Evolutionary conservation across 78 protist genomes (phyloP), one percentile per base, ranked within the genome.

Genomic region (Dictyostelium brefeldianum): DNA sequence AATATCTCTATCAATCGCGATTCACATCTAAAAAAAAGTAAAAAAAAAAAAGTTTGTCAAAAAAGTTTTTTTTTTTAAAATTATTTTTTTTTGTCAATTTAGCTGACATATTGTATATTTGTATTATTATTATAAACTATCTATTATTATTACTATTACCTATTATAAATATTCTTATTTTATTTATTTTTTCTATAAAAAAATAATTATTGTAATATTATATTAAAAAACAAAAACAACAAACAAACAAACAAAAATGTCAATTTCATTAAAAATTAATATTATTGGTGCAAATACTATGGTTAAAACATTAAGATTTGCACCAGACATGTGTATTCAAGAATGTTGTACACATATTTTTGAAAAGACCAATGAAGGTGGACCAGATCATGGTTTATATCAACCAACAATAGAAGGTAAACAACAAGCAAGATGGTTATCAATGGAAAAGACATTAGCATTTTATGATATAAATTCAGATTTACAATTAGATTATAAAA

Each of bases 331-430:
- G 92, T 41, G 89, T 5, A 64, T 95, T 14, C 56, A 70, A 10
- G 97, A 95, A 56, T 84, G 57, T 8, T 70, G 89, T 48, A 22
- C 31, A 11, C 87, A 56, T 8, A 95, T 95, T 51, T 18, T 25
- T 12, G 97, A 95, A 51, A 95, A 95, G 47, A 54, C 89, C 0
- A 46, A 70, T 43, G 95, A 77, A 36, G 95, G 94, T 57, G 97
- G 94, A 43, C 92, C 79, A 25, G 97, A 95, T 78, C 94, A 89
- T 51, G 97, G 97, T 48, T 85, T 95, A 22, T 95, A 81, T 51
- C 89, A 70, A 70, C 79, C 74, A 12, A 67, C 54, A 67, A 17
- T 78, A 22, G 92, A 67, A 12, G 82, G 94, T 36, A 83, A 78
- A 25, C 64, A 83, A 20, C 5, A 47, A 12, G 80, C 91, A 25